Evolutionary conservation across 2,329 filamentous ascomycete species (phyloP), one percentile per base, ranked within the genome.

Genomic region (Fusarium miscanthi): DNA sequence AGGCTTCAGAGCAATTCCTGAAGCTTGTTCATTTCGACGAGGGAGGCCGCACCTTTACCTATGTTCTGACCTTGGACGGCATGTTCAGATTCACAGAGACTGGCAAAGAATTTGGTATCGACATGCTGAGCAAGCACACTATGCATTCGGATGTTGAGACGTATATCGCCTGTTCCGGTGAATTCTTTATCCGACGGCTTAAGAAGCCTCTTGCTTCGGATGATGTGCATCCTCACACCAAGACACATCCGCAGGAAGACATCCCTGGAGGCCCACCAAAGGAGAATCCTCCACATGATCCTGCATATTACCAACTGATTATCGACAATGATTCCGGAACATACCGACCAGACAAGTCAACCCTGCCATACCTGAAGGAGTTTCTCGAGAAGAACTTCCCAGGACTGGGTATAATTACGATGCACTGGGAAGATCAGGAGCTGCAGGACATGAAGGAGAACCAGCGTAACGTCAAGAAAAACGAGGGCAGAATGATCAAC

Each of bases 261-360:
- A 52, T 87, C 4, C 81, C 82, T 8, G 84, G 81, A n/a, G 88
- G 84, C 0, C 86, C 86, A 6, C 86, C 85, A 2, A 69, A 80
- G 21, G 77, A 79, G 0, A 70, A 81, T 1, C 86, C 86, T 6
- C 87, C 85, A 1, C 74, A 80, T 19, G 81, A 86, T 63, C 88
- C 84, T n/a, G 79, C 81, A 58, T 86, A 87, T 78, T 98, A 97
- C 80, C 92, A 97, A 79, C 88, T 98, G 13, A 86, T 96, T 72
- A 98, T 98, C 78, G 95, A 98, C 84, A 98, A 98, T 78, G 95
- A 97, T 81, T 94, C 91, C 60, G 95, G 95, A 16, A 98, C 95
- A 1, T 98, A 98, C 81, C 89, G 95, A 1, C 95, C 95, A 0
- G 94, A 97, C 78, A 92, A 92, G 62, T 87, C 90, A 16, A 86